Percentiles rank a stretch among this genome's conserved stretches.
These are phyloP conservation scores for Lophiostoma macrostomum DNA, from an alignment of 495 filamentous ascomycete genomes.

Conservation along the genomic window DNA sequence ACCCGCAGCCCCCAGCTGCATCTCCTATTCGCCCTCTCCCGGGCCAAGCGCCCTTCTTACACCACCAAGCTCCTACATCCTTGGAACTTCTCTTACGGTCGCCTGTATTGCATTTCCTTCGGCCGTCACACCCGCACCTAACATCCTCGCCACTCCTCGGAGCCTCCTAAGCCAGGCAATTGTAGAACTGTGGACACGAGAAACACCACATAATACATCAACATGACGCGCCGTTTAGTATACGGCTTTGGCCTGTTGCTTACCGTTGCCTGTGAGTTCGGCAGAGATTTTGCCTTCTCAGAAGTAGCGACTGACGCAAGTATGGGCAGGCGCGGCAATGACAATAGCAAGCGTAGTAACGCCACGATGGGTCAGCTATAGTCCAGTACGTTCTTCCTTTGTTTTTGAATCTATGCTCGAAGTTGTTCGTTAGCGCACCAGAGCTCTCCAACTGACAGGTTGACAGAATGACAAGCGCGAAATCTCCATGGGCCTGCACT, in stretches of 20 bases:
- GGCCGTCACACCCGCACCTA: background rate
- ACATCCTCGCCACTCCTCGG: constrained; percentile 7
- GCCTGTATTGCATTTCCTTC: background rate
- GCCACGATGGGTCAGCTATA: constrained; percentile 78
- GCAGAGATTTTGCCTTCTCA: constrained; percentile 3
- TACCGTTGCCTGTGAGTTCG: constrained; percentile 37
- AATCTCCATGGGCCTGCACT: constrained; percentile 76
- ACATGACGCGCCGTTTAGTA: constrained; percentile 44
- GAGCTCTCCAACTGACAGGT: constrained; percentile 9
- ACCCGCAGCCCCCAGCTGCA: constrained; percentile 2
- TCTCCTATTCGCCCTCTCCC: constrained; percentile 6
- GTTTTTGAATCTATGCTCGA: background rate
- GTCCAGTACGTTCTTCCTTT: constrained; percentile 47
- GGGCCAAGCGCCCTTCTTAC: too few relatives aligned
- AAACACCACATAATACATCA: background rate
- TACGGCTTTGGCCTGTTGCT: constrained; percentile 42
- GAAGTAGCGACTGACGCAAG: constrained; percentile 7
- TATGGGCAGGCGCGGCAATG: constrained; percentile 63
- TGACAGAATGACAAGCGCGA: constrained; percentile 31
- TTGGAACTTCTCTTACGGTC: background rate
- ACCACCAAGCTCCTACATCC: background rate
- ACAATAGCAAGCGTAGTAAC: constrained; percentile 71
- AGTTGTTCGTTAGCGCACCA: background rate
- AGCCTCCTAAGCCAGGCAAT: constrained; percentile 10
- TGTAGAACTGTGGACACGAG: background rate